These are phyloP conservation scores for Primulina eburnea DNA, from an alignment of 257 asterid genomes.

Conservation along the genomic window DNA sequence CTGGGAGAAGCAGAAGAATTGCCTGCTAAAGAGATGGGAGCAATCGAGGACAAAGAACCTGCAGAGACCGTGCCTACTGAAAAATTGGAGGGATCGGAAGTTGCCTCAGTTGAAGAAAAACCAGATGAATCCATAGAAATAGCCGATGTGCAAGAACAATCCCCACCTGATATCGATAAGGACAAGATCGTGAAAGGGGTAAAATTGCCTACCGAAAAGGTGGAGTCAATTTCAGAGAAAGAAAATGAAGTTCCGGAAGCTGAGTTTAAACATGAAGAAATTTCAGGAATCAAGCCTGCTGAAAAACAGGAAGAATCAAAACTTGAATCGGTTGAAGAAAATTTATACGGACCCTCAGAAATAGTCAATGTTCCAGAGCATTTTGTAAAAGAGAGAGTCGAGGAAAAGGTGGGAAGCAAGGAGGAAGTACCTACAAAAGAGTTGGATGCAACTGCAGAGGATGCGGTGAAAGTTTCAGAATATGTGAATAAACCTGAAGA, in stretches of 20 bases:
- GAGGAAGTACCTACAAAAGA: neutral
- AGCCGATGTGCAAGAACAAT: conserved; percentile 28
- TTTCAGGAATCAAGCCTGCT: conserved; percentile 25
- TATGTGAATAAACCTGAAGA: conserved; percentile 4
- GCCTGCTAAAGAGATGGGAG: conserved; percentile 25
- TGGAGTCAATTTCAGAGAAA: neutral
- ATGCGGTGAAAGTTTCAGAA: conserved; percentile 17
- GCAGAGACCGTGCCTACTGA: conserved; percentile 20
- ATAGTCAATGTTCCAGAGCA: conserved; percentile 23
- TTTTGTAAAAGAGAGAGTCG: conserved; percentile 29
- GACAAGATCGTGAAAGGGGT: conserved; percentile 14
- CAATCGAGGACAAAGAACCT: conserved; percentile 24
- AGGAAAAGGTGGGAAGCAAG: neutral
- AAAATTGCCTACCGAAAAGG: conserved; percentile 28
- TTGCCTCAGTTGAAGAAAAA: conserved; percentile 21
- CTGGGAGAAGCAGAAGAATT: conserved; percentile 9
- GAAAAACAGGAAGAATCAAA: neutral
- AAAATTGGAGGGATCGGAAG: conserved; percentile 14
- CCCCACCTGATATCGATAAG: conserved; percentile 18
- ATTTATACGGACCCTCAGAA: conserved; percentile 17
- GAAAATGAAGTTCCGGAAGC: conserved; percentile 17
- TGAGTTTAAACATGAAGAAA: conserved; percentile 13
- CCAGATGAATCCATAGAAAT: neutral
- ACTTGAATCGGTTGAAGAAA: conserved; percentile 26
- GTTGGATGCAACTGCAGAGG: neutral